Evolutionary conservation across 116 monocot genomes (phyloP).

Genomic region (Papilionanthe hybrid): DNA sequence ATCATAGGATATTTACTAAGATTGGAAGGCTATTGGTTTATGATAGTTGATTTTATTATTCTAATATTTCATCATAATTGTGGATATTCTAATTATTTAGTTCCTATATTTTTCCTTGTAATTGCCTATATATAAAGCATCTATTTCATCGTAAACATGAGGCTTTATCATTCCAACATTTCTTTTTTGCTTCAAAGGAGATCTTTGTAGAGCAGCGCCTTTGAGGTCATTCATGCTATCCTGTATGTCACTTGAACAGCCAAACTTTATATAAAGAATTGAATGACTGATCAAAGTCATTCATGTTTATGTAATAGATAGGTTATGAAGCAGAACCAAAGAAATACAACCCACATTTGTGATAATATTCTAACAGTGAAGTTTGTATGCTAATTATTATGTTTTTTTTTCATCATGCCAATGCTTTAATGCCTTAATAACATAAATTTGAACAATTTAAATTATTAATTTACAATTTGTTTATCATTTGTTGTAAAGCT

Average conservation of each 20-base stretch:
- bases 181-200: neutral
- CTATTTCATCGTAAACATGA: neutral
- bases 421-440: neutral
- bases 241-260: neutral
- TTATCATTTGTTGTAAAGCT: neutral
- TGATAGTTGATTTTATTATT: neutral
- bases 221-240: neutral
- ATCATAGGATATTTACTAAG: neutral
- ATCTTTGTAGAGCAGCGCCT: neutral
- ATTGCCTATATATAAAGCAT: neutral
- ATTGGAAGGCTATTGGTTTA: neutral
- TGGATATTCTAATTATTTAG: neutral
- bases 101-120: neutral
- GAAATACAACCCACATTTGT: neutral
- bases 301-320: neutral
- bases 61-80: neutral
- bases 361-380: neutral
- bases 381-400: neutral
- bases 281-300: neutral
- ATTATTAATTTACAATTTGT: neutral
- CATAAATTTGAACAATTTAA: neutral
- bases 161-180: neutral
- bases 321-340: neutral
- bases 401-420: neutral
- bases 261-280: neutral